Base-by-base conservation (phyloP, 768 basidiomycete genomes). In the Lactarius sp. region DNA sequence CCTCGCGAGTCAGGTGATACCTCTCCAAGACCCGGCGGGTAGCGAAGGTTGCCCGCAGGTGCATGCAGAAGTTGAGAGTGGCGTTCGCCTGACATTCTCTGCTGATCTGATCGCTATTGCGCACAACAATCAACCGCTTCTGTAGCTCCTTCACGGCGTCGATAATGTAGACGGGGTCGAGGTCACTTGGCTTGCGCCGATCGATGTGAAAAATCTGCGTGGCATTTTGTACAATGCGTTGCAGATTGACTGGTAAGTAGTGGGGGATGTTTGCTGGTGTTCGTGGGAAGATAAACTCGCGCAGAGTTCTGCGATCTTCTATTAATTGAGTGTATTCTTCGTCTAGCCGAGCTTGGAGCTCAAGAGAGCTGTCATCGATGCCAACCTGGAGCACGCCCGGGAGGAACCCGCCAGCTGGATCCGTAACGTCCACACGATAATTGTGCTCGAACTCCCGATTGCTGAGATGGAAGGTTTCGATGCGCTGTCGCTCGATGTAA, bases 171-270 rank as follows among this genome's bases (percentile, higher is more conserved):
- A 81, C 80, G 0, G 97, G 97, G 37, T 90, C 86, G 27, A 99
- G 83, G 73, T 99, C 95, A 70, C 87, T 92, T 0, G 95, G 92
- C 70, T 97, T 93, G 62, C 97, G 85, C 33, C 85, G 81, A 75
- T 98, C 95, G 71, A 99, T 93, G 68, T 95, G 93, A 86, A 98
- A 98, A 71, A 98, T 95, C 69, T 98, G 96, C 12, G 85, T 81
- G 0, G 95, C 90, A 71, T 98, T 98, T 71, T 97, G 94, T 51
- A 98, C 86, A 70, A 98, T 94, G 56, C 97, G 97, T 34, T 87
- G 84, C 4, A 98, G 83, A 72, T 98, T 98, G 77, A 98, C 96
- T 4, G 96, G 97, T 13, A 98, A 85, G 65, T 93, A 94, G 65
- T 93, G 92, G 1, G 86, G 85, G 6, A 80, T 78, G 36, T 80